Evolutionary conservation across 176 grass and related monocot genomes (phyloP), one percentile per base, ranked within the genome.

Genomic region (Canna indica): DNA sequence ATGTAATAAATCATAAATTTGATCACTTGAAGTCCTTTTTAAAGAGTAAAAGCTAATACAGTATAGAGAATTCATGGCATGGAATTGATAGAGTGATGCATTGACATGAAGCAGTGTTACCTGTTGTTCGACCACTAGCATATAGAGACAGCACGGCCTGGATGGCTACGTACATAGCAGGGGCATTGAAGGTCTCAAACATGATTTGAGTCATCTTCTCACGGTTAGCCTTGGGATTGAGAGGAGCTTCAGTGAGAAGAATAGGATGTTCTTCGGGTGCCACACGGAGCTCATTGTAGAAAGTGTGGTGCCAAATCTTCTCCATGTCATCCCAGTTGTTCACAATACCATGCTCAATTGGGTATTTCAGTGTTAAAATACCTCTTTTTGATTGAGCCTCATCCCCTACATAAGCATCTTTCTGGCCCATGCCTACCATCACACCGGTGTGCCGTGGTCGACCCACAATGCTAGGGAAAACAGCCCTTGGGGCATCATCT

Each of bases 311-410:
- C 62, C 18, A 38, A 38, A 65, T 65, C 34, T 65, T 65, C 34
- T 65, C 33, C 62, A 65, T 65, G 18, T 65, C 62, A 38, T 65
- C 62, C 62, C 62, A 65, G 7, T 65, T 36, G 62, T 38, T 65
- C 16, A 65, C 62, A 24, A 65, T 38, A 22, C 62, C 62, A 24
- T 65, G 62, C 62, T 65, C 33, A n/a, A 65, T 65, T 36, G 62
- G 62, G 15, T 65, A 24, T 11, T 38, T 65, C 62, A 65, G 62
- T 36, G 62, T 36, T 6, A 64, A 22, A 16, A 36, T 64, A 36
- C 61, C 61, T 36, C 61, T 34, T 34, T 63, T 64, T 1, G 61
- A 64, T 36, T 64, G 61, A 36, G 61, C 61, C 18, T 64, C 61
- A 64, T 64, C 30, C 1, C 58, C 58, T 15, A 61, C 58, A 18